These are phyloP conservation scores for Sclerotinia minor DNA, from an alignment of 2,329 filamentous ascomycete species.

Conservation along the genomic window DNA sequence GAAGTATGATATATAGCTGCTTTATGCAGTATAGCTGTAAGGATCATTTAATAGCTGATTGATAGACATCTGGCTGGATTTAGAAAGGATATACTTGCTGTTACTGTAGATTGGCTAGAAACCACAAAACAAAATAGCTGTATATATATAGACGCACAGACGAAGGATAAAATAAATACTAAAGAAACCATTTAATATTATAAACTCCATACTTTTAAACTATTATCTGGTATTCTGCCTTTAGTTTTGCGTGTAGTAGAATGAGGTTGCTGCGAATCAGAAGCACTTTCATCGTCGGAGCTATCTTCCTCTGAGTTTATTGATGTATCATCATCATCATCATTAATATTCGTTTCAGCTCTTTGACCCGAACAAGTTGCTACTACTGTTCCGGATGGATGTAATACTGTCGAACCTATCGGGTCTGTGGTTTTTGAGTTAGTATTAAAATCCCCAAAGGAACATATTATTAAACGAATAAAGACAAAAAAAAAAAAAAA, in stretches of 20 bases:
- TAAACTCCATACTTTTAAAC: conserved; percentile 50
- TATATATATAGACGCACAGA: not conserved
- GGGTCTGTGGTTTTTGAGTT: conserved; percentile 33
- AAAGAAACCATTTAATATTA: conserved; percentile 27
- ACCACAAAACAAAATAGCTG: not conserved
- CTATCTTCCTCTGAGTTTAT: conserved; percentile 25
- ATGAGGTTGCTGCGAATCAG: not conserved
- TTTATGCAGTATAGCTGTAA: not conserved
- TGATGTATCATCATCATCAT: conserved; percentile 25
- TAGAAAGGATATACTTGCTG: not conserved
- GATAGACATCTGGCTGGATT: not conserved
- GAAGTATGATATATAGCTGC: too few relatives aligned
- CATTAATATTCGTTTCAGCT: conserved; percentile 15
- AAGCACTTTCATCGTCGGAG: conserved; percentile 16
- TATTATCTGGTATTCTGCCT: conserved; percentile 44
- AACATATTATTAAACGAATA: too few relatives aligned
- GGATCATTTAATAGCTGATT: not conserved
- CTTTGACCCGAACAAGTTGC: conserved; percentile 42
- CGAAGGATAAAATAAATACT: not conserved
- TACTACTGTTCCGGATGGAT: conserved; percentile 41
- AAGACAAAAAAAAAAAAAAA: not conserved
- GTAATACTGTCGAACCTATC: conserved; percentile 39
- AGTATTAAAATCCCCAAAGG: not conserved
- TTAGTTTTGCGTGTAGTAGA: conserved; percentile 3
- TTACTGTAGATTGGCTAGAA: not conserved